phyloP scores from a whole-genome alignment of 2,329 filamentous ascomycete species.

The Claviceps fusiformis region DNA sequence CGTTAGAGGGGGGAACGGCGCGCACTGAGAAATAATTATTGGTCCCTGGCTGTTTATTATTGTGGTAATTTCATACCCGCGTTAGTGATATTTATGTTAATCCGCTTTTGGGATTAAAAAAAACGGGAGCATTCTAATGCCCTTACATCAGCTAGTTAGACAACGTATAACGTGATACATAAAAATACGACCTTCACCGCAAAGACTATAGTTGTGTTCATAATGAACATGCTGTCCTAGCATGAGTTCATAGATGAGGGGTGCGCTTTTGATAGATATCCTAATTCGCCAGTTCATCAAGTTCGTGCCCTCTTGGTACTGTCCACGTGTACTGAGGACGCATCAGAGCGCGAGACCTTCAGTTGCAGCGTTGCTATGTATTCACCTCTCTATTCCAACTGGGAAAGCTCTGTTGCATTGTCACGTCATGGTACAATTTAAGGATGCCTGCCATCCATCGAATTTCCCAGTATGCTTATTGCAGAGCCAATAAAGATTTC shows the following conservation, averaged over 20 bases:
- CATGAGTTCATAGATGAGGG: neutral
- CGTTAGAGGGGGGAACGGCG: neutral
- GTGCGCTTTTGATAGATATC: neutral
- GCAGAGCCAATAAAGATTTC: neutral
- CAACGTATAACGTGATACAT: neutral
- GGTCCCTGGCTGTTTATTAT: constrained; percentile 9
- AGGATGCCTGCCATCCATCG: too few relatives aligned
- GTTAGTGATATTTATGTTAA: neutral
- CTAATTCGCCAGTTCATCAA: neutral
- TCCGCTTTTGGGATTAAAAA: neutral
- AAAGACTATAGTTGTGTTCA: neutral
- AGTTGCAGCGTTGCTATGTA: neutral
- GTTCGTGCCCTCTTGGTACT: neutral
- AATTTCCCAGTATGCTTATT: neutral
- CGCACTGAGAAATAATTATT: neutral
- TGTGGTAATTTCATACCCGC: constrained; percentile 13
- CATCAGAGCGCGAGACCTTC: neutral
- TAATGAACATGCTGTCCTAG: neutral
- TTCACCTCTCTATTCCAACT: neutral
- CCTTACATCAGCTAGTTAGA: neutral
- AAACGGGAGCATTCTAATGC: neutral
- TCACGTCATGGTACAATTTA: neutral
- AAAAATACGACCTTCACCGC: neutral
- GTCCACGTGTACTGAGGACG: neutral
- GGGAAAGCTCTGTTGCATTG: neutral